Base-by-base conservation (phyloP, 768 basidiomycete genomes). In the Boletus rubropictus region DNA sequence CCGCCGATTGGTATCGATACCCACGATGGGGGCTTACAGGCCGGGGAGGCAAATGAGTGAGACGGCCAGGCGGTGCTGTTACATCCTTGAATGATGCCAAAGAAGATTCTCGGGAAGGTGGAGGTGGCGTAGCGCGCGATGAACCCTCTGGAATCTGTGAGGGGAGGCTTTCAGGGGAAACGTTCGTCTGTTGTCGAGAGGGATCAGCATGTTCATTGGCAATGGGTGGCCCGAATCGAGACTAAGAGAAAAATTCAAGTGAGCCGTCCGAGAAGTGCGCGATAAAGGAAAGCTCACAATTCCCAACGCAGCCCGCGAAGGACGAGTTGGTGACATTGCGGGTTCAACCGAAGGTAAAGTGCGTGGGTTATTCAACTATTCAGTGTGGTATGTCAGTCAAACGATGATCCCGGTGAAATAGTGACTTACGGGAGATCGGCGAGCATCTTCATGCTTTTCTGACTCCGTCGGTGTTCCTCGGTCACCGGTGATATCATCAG, bases 221-320 rank as follows among this genome's bases (percentile, higher is more conserved):
- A 15, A 66, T 46, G 3, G 64, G 64, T n/a, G 64, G 64, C 5
- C 64, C 64, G 25, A 66, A 66, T 8, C 64, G 65, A 31, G 66
- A 66, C 66, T 66, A 27, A 7, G 8, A 24, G 34, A 14, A 33
- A n/a, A 5, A 28, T 17, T 44, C 10, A 49, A 22, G 34, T 15
- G 15, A 29, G 28, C 11, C 1, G 28, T 25, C n/a, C n/a, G 7
- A 12, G 4, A 31, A 9, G 15, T 15, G 5, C 2, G 8, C 11
- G 29, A 24, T 6, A 27, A 27, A 21, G 12, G 5, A 42, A 53
- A 8, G 15, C 58, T 55, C 29, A 56, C 56, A 5, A 34, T 50
- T n/a, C 61, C 54, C 24, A 59, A 6, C 1, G 48, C 42, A 17
- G 53, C 51, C 15, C 56, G 60, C 10, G 54, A 49, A 21, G 50